These are phyloP conservation scores for Aspergillus costaricaensis DNA, from an alignment of 2,329 filamentous ascomycete species.

Conservation along the genomic window DNA sequence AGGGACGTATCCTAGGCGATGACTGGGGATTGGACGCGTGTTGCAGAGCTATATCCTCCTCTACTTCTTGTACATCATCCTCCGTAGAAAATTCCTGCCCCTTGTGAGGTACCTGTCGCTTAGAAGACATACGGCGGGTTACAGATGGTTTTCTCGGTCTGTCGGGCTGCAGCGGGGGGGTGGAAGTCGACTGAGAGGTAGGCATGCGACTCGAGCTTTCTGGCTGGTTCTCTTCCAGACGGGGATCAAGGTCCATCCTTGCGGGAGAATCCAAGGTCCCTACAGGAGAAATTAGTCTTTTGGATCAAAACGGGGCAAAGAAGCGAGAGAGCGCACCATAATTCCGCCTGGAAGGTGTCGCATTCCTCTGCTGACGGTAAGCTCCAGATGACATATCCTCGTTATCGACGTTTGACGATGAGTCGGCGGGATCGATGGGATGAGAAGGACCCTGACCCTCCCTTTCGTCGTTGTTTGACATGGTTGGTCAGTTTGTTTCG, in stretches of 20 bases:
- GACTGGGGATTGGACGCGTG: slow-evolving; percentile 31
- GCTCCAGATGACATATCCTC: slow-evolving; percentile 20
- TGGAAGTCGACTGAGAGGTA: slow-evolving; percentile 48
- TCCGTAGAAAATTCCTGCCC: slow-evolving; percentile 89
- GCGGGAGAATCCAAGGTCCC: slow-evolving; percentile 36
- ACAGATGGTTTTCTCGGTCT: slow-evolving; percentile 71
- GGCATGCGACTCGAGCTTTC: slow-evolving; percentile 34
- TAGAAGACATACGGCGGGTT: slow-evolving; percentile 73
- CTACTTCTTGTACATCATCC: slow-evolving; percentile 79
- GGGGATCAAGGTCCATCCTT: slow-evolving; percentile 23
- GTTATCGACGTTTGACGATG: slow-evolving; percentile 15
- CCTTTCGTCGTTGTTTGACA: slow-evolving; percentile 21
- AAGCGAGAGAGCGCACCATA: slow-evolving; percentile 30
- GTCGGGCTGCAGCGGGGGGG: slow-evolving; percentile 36
- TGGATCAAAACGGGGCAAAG: neutral
- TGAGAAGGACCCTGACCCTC: slow-evolving; percentile 13
- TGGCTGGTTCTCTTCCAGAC: slow-evolving; percentile 33
- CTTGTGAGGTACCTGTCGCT: slow-evolving; percentile 69
- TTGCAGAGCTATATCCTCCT: slow-evolving; percentile 61
- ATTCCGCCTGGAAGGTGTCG: slow-evolving; percentile 25
- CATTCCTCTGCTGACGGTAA: slow-evolving; percentile 18
- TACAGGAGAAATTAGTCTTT: slow-evolving; percentile 17
- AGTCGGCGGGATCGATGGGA: slow-evolving; percentile 9
- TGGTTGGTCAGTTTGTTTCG: slow-evolving; percentile 10
- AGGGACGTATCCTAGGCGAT: slow-evolving; percentile 39